Conservation (phyloP, 2,329 filamentous ascomycete genomes). For the Ampelomyces quisqualis region DNA sequence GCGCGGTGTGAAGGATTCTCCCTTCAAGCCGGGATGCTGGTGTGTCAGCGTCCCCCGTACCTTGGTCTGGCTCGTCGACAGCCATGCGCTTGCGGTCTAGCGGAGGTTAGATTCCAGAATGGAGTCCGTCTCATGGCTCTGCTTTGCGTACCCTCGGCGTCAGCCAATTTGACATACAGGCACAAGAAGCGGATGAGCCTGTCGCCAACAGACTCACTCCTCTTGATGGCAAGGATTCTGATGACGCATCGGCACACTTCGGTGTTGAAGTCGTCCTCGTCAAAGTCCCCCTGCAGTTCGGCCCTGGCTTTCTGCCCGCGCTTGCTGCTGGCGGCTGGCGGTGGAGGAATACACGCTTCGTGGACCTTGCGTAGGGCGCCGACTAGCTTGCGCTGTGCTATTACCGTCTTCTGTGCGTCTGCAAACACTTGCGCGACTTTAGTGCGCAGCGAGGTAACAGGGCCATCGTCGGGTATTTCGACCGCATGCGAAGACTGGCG, state of each 20-base stretch:
- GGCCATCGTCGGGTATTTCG: conserved; percentile 68
- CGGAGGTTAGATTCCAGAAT: too few species aligned
- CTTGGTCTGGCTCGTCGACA: conserved; percentile 57
- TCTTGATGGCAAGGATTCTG: conserved; percentile 82
- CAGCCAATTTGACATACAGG: conserved; percentile 77
- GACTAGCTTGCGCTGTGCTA: conserved; percentile 84
- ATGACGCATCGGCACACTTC: conserved; percentile 83
- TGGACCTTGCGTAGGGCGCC: conserved; percentile 88
- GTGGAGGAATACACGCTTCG: conserved; percentile 76
- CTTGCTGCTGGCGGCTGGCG: conserved; percentile 56
- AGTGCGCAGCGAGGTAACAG: conserved; percentile 68
- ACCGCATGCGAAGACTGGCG: conserved; percentile 44
- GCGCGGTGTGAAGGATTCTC: conserved; percentile 68
- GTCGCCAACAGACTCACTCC: conserved; percentile 85
- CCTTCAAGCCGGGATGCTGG: conserved; percentile 76
- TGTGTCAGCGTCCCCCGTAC: conserved; percentile 72
- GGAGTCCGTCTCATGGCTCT: conserved; percentile 56
- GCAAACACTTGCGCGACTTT: conserved; percentile 63
- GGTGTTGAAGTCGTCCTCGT: conserved; percentile 81
- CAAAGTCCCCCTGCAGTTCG: conserved; percentile 62
- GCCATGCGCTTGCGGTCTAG: too few species aligned
- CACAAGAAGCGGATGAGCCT: conserved; percentile 82
- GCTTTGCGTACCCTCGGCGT: too few species aligned
- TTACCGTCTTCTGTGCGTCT: conserved; percentile 80
- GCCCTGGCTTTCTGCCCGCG: conserved; percentile 47